Conservation (phyloP, 192 early-diverging fungal genomes). For the Coemansia aciculifera region DNA sequence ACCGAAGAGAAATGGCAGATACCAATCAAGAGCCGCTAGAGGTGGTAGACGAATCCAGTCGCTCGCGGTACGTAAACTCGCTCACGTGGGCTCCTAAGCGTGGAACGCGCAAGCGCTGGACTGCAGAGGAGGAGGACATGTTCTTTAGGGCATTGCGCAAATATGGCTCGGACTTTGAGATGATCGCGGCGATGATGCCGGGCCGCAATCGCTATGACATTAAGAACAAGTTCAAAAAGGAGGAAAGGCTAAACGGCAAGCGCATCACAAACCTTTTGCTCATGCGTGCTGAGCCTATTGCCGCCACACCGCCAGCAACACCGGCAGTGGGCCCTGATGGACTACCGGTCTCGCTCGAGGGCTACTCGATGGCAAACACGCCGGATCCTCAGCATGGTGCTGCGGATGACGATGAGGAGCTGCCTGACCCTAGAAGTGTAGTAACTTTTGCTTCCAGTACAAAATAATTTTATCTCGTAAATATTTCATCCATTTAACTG, state of each 20-base stretch:
- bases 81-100: constrained; percentile 43
- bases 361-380: constrained; percentile 23
- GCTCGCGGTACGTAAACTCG: constrained; percentile 44
- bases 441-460: neutral
- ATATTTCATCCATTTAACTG: neutral
- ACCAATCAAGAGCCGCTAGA: constrained; percentile 30
- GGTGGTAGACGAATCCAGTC: constrained; percentile 47
- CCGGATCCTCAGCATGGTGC: constrained; percentile 5
- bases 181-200: constrained; percentile 38
- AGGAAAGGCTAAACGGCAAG: constrained; percentile 27
- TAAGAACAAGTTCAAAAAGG: constrained; percentile 52
- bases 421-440: constrained; percentile 8
- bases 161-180: constrained; percentile 53
- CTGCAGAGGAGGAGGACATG: constrained; percentile 35
- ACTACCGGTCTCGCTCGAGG: constrained; percentile 15
- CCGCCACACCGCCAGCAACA: neutral
- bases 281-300: constrained; percentile 10
- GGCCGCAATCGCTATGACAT: constrained; percentile 46
- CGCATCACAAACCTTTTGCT: constrained; percentile 46
- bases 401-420: constrained; percentile 4
- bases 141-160: constrained; percentile 44
- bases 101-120: constrained; percentile 42
- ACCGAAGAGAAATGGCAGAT: constrained; percentile 42
- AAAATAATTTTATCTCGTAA: neutral
- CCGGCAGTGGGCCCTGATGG: constrained; percentile 4